phyloP scores from a whole-genome alignment of 768 basidiomycete species.

The Boletus sensibilis region DNA sequence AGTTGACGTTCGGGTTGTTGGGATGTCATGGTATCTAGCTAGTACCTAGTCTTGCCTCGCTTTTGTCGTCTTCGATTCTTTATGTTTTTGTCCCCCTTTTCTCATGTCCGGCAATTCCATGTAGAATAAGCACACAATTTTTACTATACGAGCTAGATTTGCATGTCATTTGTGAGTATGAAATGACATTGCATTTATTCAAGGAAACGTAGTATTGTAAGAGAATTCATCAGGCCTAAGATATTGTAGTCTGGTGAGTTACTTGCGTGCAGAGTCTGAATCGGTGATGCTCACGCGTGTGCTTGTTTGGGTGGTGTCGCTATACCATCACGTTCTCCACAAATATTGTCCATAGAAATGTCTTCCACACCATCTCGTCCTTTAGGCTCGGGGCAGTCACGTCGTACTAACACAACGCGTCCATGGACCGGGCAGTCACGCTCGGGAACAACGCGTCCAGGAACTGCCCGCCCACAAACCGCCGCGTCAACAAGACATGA shows the following conservation, averaged over 20 bases:
- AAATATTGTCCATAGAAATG: not conserved
- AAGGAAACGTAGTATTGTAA: not conserved
- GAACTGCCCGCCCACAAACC: constrained; percentile 60
- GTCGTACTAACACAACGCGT: constrained; percentile 30
- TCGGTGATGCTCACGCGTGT: not conserved
- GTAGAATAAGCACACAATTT: constrained; percentile 34
- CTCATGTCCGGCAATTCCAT: constrained; percentile 33
- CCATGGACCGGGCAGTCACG: constrained; percentile 60
- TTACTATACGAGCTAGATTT: constrained; percentile 26
- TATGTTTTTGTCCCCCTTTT: constrained; percentile 6
- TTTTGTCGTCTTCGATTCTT: constrained; percentile 10
- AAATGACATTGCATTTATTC: constrained; percentile 3
- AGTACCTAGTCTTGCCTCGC: constrained; percentile 23
- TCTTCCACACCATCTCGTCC: constrained; percentile 16
- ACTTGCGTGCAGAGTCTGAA: not conserved
- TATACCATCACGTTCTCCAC: not conserved
- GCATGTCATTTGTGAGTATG: not conserved
- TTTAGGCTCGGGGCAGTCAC: constrained; percentile 14
- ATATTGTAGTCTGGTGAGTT: no score
- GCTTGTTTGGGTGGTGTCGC: not conserved
- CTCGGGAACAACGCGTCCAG: constrained; percentile 39
- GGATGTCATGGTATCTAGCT: constrained; percentile 23
- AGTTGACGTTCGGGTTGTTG: constrained; percentile 1
- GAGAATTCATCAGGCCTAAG: no score
- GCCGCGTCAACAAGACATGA: constrained; percentile 58